Percentiles rank a stretch among this genome's conserved stretches.
Conservation (phyloP, 768 basidiomycete genomes). For the Tulasnella sp. region DNA sequence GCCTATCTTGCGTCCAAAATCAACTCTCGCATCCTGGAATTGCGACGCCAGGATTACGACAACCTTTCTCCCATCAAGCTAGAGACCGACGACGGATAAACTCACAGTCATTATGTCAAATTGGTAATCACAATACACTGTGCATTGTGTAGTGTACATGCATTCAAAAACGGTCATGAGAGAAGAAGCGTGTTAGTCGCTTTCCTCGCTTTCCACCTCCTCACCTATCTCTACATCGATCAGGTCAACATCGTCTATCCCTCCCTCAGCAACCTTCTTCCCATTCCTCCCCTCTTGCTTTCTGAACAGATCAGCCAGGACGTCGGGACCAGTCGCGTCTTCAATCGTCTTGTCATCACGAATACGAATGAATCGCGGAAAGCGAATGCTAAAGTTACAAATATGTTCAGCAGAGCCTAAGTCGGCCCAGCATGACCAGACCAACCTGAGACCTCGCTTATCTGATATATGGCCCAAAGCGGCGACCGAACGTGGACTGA, state of each 20-base stretch:
- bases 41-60: background rate
- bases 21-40: background rate
- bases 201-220: slow-evolving; percentile 24
- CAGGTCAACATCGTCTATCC: slow-evolving; percentile 47
- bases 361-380: slow-evolving; percentile 69
- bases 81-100: too few relatives aligned
- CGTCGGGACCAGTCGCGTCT: slow-evolving; percentile 56
- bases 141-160: too few relatives aligned
- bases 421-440: background rate
- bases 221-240: slow-evolving; percentile 38
- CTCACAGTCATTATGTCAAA: too few relatives aligned
- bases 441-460: slow-evolving; percentile 36
- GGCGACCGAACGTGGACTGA: slow-evolving; percentile 76
- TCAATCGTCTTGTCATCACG: slow-evolving; percentile 64
- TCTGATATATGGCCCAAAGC: slow-evolving; percentile 50
- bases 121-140: too few relatives aligned
- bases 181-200: too few relatives aligned
- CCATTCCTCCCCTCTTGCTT: slow-evolving; percentile 40
- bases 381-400: slow-evolving; percentile 47
- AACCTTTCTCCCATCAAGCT: background rate
- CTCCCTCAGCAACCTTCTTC: slow-evolving; percentile 23
- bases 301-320: slow-evolving; percentile 56
- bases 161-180: too few relatives aligned
- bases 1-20: slow-evolving; percentile 7
- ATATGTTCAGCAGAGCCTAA: background rate